Percentiles rank a stretch among this genome's conserved stretches.
Conservation (phyloP, 768 basidiomycete genomes). For the Lactarius evosmus region DNA sequence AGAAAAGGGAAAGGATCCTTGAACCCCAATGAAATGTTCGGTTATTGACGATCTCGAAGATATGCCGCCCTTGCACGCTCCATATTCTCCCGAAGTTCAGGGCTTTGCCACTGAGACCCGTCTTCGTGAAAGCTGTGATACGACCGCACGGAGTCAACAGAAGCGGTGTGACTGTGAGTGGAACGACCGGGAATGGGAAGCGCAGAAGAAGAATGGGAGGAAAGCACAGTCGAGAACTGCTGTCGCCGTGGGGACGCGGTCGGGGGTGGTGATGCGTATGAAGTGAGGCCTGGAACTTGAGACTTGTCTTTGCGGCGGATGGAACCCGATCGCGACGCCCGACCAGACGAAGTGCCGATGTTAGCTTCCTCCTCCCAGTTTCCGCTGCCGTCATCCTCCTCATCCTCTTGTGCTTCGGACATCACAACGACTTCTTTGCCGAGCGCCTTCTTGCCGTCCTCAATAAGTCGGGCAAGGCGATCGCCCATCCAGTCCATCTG, state of each 20-base stretch:
- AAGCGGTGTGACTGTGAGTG: conserved; percentile 31
- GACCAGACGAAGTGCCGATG: conserved; percentile 12
- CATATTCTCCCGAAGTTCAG: conserved; percentile 69
- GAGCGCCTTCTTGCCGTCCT: conserved; percentile 75
- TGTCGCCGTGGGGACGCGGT: conserved; percentile 25
- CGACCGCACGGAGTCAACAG: conserved; percentile 17
- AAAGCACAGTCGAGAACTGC: conserved; percentile 19
- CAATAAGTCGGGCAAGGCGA: conserved; percentile 64
- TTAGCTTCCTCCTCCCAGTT: conserved; percentile 70
- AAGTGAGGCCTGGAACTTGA: conserved; percentile 25
- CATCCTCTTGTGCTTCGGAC: conserved; percentile 70
- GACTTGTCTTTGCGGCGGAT: conserved; percentile 28
- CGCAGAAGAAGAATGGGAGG: conserved; percentile 30
- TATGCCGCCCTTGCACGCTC: conserved; percentile 55
- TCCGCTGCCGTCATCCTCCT: conserved; percentile 71
- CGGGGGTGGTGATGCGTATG: conserved; percentile 34
- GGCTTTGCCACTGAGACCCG: conserved; percentile 52
- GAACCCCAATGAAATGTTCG: background rate
- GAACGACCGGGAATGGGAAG: conserved; percentile 34
- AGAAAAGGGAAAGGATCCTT: background rate
- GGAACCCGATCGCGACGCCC: conserved; percentile 31
- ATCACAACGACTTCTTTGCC: conserved; percentile 75
- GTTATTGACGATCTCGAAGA: conserved; percentile 23
- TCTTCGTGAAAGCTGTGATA: conserved; percentile 43
- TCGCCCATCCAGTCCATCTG: conserved; percentile 85